Evolutionary conservation across 2,329 filamentous ascomycete genomes (phyloP).

Genomic region (Cyanodermella asteris): DNA sequence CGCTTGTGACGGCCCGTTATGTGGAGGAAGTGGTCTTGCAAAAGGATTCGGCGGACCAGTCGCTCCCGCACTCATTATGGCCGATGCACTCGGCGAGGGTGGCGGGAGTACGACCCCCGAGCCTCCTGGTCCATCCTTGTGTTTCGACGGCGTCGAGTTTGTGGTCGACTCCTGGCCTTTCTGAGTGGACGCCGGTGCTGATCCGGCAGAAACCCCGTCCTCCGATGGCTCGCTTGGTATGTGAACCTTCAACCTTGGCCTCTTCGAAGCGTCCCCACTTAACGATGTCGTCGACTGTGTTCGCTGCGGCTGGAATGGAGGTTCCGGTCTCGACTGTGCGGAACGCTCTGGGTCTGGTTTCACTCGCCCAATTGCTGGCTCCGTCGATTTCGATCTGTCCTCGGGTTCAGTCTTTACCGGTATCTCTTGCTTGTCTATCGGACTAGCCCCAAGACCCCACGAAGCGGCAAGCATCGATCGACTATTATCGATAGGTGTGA

Average conservation of each 20-base stretch:
- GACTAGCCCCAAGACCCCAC: constrained; percentile 41
- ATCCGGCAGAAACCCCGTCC: constrained; percentile 53
- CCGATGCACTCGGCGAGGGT: constrained; percentile 71
- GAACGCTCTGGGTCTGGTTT: too few relatives aligned
- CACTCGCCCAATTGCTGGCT: too few relatives aligned
- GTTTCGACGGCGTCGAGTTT: constrained; percentile 36
- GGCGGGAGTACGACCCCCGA: constrained; percentile 67
- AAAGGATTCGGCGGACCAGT: constrained; percentile 90
- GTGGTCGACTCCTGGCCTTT: too few relatives aligned
- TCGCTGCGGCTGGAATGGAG: too few relatives aligned
- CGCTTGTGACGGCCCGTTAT: constrained; percentile 15
- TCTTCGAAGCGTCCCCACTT: too few relatives aligned
- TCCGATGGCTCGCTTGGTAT: constrained; percentile 86
- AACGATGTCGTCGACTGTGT: too few relatives aligned
- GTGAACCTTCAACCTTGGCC: constrained; percentile 75
- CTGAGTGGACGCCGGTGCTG: too few relatives aligned
- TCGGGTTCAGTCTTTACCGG: too few relatives aligned
- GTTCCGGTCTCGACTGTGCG: too few relatives aligned
- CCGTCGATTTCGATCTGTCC: too few relatives aligned
- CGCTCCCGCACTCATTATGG: constrained; percentile 73
- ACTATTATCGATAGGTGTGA: constrained; percentile 89
- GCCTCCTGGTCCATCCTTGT: too few relatives aligned
- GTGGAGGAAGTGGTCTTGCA: constrained; percentile 61
- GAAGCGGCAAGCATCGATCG: constrained; percentile 74
- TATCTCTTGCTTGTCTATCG: too few relatives aligned